These are phyloP conservation scores for Paramyrothecium sp. DNA, from an alignment of 2,329 filamentous ascomycete species.

Conservation along the genomic window DNA sequence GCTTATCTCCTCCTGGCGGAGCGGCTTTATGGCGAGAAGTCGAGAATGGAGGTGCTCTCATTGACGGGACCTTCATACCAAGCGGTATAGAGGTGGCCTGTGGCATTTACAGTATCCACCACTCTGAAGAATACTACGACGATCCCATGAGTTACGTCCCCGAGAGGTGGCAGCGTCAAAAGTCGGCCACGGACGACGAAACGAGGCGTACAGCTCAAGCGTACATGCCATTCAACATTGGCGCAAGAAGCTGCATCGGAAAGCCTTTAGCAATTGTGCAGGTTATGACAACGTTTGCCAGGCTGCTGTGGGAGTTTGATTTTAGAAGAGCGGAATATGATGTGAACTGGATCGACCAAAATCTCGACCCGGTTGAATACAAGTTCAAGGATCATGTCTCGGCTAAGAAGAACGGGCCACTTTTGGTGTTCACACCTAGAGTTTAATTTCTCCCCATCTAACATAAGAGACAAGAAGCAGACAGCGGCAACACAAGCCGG, in stretches of 20 bases:
- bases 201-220: slow-evolving; percentile 1
- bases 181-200: no score
- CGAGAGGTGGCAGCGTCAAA: slow-evolving; percentile 6
- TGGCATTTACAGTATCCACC: slow-evolving; percentile 17
- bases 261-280: slow-evolving; percentile 9
- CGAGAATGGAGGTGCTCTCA: background rate
- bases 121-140: slow-evolving; percentile 6
- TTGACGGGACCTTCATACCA: slow-evolving; percentile 13
- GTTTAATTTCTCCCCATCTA: background rate
- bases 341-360: no score
- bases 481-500: no score
- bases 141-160: slow-evolving; percentile 7
- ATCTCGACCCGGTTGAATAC: background rate
- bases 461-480: no score
- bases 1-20: background rate
- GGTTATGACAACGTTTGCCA: slow-evolving; percentile 7
- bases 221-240: slow-evolving; percentile 8
- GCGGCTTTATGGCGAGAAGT: background rate
- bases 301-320: slow-evolving; percentile 8
- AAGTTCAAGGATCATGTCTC: background rate
- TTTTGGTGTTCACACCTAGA: no score
- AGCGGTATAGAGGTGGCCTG: slow-evolving; percentile 9
- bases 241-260: slow-evolving; percentile 9
- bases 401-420: background rate
- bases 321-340: slow-evolving; percentile 1